phyloP scores from a whole-genome alignment of 371 early-diverging fungal genomes.

The Apophysomyces variabilis region DNA sequence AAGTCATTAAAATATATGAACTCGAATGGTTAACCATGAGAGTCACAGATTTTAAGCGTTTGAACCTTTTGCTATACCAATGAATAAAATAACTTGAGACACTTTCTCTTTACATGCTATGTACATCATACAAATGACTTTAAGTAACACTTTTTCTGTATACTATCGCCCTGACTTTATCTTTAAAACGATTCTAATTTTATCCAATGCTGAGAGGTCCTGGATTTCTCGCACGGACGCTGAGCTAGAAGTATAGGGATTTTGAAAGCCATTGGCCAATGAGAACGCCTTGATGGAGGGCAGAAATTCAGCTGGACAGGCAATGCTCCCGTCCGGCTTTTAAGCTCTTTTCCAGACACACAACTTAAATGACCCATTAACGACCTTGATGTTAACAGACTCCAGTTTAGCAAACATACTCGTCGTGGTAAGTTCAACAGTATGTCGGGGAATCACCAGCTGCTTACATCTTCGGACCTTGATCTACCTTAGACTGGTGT shows the following conservation, averaged over 20 bases:
- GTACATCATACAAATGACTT: too few relatives aligned
- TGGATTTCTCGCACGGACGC: not conserved
- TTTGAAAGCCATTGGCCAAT: not conserved
- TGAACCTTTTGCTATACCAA: too few relatives aligned
- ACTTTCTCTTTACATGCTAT: too few relatives aligned
- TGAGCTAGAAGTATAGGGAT: constrained; percentile 5
- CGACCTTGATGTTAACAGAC: constrained; percentile 47
- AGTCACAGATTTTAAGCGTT: too few relatives aligned
- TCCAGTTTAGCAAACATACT: constrained; percentile 57
- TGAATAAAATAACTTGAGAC: too few relatives aligned
- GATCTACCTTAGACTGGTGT: constrained; percentile 43
- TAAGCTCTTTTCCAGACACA: constrained; percentile 5
- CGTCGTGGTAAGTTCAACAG: constrained; percentile 43
- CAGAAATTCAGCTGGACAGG: constrained; percentile 12
- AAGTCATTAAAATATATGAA: too few relatives aligned
- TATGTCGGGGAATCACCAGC: not conserved
- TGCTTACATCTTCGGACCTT: constrained; percentile 7
- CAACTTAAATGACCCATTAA: constrained; percentile 10
- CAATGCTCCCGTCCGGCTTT: constrained; percentile 9
- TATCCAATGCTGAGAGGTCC: too few relatives aligned
- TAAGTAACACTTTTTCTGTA: too few relatives aligned
- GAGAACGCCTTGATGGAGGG: not conserved
- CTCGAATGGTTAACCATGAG: too few relatives aligned
- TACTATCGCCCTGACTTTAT: too few relatives aligned
- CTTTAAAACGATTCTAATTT: too few relatives aligned